A percentile compares a stretch with the other conserved stretches of the same genome.
phyloP scores from a whole-genome alignment of 768 basidiomycete genomes.

The Mycena leptocephala region DNA sequence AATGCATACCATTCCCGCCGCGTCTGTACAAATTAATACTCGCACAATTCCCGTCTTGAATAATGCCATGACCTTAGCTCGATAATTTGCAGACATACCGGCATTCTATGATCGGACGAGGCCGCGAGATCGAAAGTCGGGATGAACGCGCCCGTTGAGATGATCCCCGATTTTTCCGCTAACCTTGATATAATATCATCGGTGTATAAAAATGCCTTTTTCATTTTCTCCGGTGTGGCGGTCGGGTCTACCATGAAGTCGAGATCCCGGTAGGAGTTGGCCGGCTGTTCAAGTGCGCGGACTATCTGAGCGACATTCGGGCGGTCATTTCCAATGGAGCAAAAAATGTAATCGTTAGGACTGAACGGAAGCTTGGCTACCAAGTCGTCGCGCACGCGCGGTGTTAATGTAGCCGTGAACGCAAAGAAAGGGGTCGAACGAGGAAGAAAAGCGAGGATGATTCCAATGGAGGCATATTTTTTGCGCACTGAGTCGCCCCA shows the following conservation, averaged over 20 bases:
- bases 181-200: conserved; percentile 45
- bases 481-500: conserved; percentile 55
- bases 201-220: conserved; percentile 49
- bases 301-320: conserved; percentile 52
- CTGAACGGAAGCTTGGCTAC: conserved; percentile 46
- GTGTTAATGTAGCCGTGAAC: conserved; percentile 52
- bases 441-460: conserved; percentile 48
- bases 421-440: conserved; percentile 47
- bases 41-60: conserved; percentile 46
- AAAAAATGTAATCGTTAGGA: conserved; percentile 25
- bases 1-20: conserved; percentile 52
- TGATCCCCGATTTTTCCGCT: conserved; percentile 45
- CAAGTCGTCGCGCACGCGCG: conserved; percentile 44
- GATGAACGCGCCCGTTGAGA: conserved; percentile 35
- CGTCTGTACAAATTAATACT: conserved; percentile 54
- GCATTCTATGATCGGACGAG: conserved; percentile 49
- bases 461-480: conserved; percentile 45
- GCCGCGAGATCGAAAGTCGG: conserved; percentile 25
- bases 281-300: conserved; percentile 49
- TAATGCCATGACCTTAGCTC: conserved; percentile 37
- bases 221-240: conserved; percentile 41
- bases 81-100: conserved; percentile 35
- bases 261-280: conserved; percentile 51
- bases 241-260: conserved; percentile 50
- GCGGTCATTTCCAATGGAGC: conserved; percentile 52